Base-by-base conservation (phyloP, 306 rosid genomes). In the Urtica urens region DNA sequence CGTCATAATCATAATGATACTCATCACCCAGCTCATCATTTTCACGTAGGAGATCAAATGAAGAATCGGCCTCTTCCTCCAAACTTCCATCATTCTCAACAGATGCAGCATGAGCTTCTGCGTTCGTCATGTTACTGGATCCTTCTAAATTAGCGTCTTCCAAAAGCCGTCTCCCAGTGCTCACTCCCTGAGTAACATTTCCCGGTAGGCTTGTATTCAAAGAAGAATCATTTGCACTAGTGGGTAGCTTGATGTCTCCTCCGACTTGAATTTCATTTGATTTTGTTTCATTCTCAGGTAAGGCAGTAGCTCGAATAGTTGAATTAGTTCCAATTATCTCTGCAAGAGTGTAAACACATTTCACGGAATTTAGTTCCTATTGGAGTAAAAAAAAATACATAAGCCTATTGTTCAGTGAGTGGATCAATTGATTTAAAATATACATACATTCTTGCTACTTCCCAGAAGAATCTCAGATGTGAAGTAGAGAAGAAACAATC, bases 1-100 rank as follows among this genome's bases (percentile, higher is more conserved):
- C 99, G 53, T 90, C 94, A 56, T 90, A 85, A 65, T 92, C 96
- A 59, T 92, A 85, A 60, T 45, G 79, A 50, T 85, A 82, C 76
- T 92, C 99, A 67, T 82, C 93, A 9, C 76, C 93, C 49, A 85
- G 72, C 64, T 85, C 96, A 60, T 92, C 96, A 29, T 48, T 82
- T 31, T 71, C 70, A 18, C 96, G 96, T 50, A 82, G 78, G 57
- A 92, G 57, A 27, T 92, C 99, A 31, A 85, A 92, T 38, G 99
- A 85, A 17, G 92, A 71, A 65, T 69, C 99, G 47, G 93, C 96
- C 52, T 82, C 93, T 62, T 80, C 85, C 72, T 92, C 96, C 57
- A 85, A 72, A 59, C 64, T 58, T 62, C 74, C 92, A 3, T 60
- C 82, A 73, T 75, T 85, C 67, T 82, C 85, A 26, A 75, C 96